phyloP scores from a whole-genome alignment of 495 filamentous ascomycete species.

The Hypoxylon lenormandii region DNA sequence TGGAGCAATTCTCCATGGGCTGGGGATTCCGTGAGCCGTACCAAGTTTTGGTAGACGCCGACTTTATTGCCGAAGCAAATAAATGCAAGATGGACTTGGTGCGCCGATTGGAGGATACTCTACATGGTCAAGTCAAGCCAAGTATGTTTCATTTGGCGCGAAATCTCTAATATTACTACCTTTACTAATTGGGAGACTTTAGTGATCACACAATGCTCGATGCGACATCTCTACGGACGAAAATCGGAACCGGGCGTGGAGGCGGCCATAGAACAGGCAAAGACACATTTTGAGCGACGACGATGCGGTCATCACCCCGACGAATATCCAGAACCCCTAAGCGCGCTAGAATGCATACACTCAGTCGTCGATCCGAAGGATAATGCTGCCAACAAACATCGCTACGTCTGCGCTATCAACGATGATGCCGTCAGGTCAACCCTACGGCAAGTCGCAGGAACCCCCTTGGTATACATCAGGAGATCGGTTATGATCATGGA shows the following conservation, averaged over 20 bases:
- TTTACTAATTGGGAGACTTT: slow-evolving; percentile 14
- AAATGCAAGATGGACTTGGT: slow-evolving; percentile 83
- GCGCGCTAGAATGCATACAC: slow-evolving; percentile 79
- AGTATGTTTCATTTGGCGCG: slow-evolving; percentile 62
- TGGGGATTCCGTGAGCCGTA: slow-evolving; percentile 93
- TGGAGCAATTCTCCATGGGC: slow-evolving; percentile 85
- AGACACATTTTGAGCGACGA: slow-evolving; percentile 77
- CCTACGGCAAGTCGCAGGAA: slow-evolving; percentile 73
- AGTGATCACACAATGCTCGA: slow-evolving; percentile 66
- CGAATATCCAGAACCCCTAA: slow-evolving; percentile 73
- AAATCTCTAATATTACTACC: not conserved
- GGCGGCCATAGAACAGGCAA: slow-evolving; percentile 73
- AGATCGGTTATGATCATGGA: slow-evolving; percentile 85
- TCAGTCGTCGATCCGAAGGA: slow-evolving; percentile 80
- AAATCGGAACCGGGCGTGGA: slow-evolving; percentile 67
- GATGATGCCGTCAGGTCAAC: slow-evolving; percentile 67
- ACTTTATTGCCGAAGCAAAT: slow-evolving; percentile 78
- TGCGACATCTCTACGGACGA: slow-evolving; percentile 76
- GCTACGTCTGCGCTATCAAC: slow-evolving; percentile 88
- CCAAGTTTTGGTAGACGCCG: slow-evolving; percentile 89
- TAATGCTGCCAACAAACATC: slow-evolving; percentile 81
- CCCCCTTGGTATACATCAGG: slow-evolving; percentile 81
- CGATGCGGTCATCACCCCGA: slow-evolving; percentile 90
- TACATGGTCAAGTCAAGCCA: slow-evolving; percentile 86
- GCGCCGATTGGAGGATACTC: slow-evolving; percentile 74